A percentile compares a stretch with the other conserved stretches of the same genome.
phyloP scores from a whole-genome alignment of 352 stramenopile species.

The Pythium pyrilobum region DNA sequence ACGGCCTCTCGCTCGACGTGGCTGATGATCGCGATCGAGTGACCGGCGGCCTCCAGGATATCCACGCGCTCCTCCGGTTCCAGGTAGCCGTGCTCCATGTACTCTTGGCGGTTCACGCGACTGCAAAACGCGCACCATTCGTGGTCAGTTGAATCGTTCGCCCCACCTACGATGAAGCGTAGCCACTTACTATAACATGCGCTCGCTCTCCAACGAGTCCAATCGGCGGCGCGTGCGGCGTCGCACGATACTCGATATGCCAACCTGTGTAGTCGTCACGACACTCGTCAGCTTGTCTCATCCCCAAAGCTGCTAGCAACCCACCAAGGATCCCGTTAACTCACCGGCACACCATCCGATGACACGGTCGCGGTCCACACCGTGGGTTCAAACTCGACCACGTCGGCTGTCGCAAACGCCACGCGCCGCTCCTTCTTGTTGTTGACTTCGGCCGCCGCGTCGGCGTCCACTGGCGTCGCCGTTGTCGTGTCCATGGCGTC shows the following conservation, averaged over 20 bases:
- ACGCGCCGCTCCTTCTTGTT: constrained; percentile 35
- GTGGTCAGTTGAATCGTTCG: no score
- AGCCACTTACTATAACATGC: constrained; percentile 32
- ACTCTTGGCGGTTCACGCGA: constrained; percentile 63
- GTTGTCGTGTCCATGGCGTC: background rate
- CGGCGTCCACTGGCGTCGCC: background rate
- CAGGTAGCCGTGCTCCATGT: constrained; percentile 80
- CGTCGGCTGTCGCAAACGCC: constrained; percentile 52
- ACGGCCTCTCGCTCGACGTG: constrained; percentile 62
- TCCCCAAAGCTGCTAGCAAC: background rate
- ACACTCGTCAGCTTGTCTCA: background rate
- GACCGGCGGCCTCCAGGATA: constrained; percentile 64
- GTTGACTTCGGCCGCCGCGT: background rate
- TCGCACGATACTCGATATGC: constrained; percentile 62
- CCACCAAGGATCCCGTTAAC: constrained; percentile 2
- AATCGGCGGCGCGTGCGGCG: constrained; percentile 54
- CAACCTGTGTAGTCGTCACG: constrained; percentile 31
- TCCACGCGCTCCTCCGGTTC: constrained; percentile 72
- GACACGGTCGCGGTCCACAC: constrained; percentile 76
- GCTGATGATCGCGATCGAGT: constrained; percentile 57
- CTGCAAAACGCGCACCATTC: no score
- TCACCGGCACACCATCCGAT: constrained; percentile 69
- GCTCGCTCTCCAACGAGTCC: constrained; percentile 65
- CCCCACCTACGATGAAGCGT: no score
- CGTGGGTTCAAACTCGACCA: constrained; percentile 80